A percentile compares a stretch with the other conserved stretches of the same genome.
Evolutionary conservation across 2,329 filamentous ascomycete species (phyloP).

Genomic region (Colletotrichum navitas): DNA sequence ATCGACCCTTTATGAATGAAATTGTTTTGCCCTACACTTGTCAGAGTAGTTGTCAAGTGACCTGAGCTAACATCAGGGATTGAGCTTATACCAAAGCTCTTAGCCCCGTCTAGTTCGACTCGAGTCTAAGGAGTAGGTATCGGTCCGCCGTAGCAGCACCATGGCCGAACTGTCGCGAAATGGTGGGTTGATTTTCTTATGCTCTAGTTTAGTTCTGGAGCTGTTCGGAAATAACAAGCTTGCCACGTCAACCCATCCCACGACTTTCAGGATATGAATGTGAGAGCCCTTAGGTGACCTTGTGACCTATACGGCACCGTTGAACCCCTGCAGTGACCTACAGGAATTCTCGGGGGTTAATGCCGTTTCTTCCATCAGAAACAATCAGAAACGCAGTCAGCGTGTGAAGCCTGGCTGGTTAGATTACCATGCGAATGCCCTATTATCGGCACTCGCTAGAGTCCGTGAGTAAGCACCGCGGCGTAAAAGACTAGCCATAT

Average conservation of each 20-base stretch:
- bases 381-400: no score
- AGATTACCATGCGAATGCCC: background rate
- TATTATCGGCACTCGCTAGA: background rate
- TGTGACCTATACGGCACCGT: background rate
- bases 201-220: conserved; percentile 18
- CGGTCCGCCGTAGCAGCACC: conserved; percentile 27
- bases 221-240: conserved; percentile 23
- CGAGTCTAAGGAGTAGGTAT: conserved; percentile 15
- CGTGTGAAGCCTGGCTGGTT: background rate
- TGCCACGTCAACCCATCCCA: conserved; percentile 36
- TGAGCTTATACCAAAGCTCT: conserved; percentile 27
- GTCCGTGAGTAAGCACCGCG: background rate
- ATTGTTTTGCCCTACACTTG: conserved; percentile 16
- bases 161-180: conserved; percentile 16
- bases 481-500: background rate
- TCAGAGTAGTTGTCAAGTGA: conserved; percentile 31
- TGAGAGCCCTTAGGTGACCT: background rate
- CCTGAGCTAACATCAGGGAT: conserved; percentile 31
- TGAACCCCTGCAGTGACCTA: background rate
- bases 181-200: conserved; percentile 14
- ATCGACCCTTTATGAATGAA: conserved; percentile 9
- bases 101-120: conserved; percentile 29
- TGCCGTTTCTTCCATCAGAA: background rate
- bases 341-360: background rate
- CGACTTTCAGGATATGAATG: background rate